Evolutionary conservation across 768 basidiomycete genomes (phyloP).

Genomic region (Boletus fagicola): DNA sequence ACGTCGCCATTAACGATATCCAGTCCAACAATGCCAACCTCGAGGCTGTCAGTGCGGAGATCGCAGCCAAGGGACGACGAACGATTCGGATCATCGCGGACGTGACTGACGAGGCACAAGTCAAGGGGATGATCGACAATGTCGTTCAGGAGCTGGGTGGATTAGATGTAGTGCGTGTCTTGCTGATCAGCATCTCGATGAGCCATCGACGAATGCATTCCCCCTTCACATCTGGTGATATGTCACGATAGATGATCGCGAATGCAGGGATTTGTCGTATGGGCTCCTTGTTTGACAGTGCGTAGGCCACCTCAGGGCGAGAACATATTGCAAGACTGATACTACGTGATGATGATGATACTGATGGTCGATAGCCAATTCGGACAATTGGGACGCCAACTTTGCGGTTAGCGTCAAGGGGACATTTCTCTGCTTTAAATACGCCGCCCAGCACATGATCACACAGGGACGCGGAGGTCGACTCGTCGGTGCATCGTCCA

Average conservation of each 20-base stretch:
- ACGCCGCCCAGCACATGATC: slow-evolving; percentile 24
- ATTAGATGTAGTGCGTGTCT: background rate
- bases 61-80: too few relatives aligned
- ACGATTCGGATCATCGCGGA: too few relatives aligned
- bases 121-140: too few relatives aligned
- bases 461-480: slow-evolving; percentile 14
- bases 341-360: too few relatives aligned
- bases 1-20: too few relatives aligned
- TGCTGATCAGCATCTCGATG: background rate
- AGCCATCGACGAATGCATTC: background rate
- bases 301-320: too few relatives aligned
- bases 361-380: slow-evolving; percentile 9
- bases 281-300: slow-evolving; percentile 8
- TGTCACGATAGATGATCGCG: slow-evolving; percentile 9
- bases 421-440: slow-evolving; percentile 28
- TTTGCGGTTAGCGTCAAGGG: slow-evolving; percentile 20
- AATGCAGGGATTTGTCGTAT: slow-evolving; percentile 12
- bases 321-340: too few relatives aligned
- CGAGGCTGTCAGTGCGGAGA: too few relatives aligned
- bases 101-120: too few relatives aligned
- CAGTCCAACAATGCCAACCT: too few relatives aligned
- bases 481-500: slow-evolving; percentile 5
- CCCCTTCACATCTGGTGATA: background rate
- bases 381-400: slow-evolving; percentile 28
- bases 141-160: too few relatives aligned